Base-by-base conservation (phyloP, 1,284 basidiomycete genomes). In the Serendipita sp. region DNA sequence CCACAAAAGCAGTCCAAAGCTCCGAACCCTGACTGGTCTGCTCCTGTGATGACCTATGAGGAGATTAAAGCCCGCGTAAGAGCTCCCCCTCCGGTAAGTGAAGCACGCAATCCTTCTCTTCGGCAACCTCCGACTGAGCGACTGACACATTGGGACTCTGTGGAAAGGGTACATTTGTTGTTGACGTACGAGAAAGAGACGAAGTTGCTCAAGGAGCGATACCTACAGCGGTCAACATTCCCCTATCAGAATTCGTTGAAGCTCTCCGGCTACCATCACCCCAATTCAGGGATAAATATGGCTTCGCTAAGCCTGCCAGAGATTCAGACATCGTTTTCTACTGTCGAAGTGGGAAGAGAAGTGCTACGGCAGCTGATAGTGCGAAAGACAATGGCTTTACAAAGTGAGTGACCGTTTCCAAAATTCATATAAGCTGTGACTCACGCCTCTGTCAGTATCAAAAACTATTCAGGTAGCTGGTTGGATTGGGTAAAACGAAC, bases 141-240 rank as follows among this genome's bases (percentile, higher is more conserved):
- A 8, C 26, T 22, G 5, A 30, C 29, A 32, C 17, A 58, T 26
- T 49, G 17, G 17, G 8, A 49, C 17, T 62, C n/a, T 17, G 34
- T 64, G 26, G 34, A 15, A 67, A 94, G 91, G 78, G 90, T 66
- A 77, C 85, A n/a, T 89, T 88, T 70, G 69, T 94, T 62, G 84
- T 95, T 64, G 92, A 99, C 73, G 94, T 99, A 4, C 86, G 96
- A 35, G 96, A 99, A 73, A 88, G 88, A 2, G 84, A 92, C 67
- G 96, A 99, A 74, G 91, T 94, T 41, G 81, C 88, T 2, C 90
- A 95, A 72, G 95, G 96, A 32, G 89, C 89, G 71, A 97, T 99
- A 69, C 96, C 96, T 2, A 93, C 91, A 10, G 83, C 94, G 3
- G 93, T 99, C 69, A 94, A 95, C 72, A 76, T 99, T 12, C 95